Conservation (phyloP, 1,284 basidiomycete genomes). For the Inonotus obliquus region DNA sequence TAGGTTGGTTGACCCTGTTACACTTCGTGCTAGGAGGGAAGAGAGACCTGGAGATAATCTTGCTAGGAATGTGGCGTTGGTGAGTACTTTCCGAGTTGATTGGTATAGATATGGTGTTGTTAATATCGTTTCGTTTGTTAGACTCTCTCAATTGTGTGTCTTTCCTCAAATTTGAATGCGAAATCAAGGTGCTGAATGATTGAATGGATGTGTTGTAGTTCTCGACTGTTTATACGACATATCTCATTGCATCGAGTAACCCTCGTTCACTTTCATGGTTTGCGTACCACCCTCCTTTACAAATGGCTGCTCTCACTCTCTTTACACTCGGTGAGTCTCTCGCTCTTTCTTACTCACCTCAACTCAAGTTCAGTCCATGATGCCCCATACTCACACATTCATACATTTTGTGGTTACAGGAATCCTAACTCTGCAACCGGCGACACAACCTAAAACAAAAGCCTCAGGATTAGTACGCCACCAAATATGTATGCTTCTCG, state of each 20-base stretch:
- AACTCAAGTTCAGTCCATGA: not conserved
- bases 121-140: not conserved
- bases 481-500: slow-evolving; percentile 48
- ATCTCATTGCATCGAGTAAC: slow-evolving; percentile 40
- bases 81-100: slow-evolving; percentile 25
- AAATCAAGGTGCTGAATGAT: not conserved
- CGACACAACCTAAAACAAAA: slow-evolving; percentile 60
- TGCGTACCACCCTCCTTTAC: slow-evolving; percentile 57
- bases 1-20: not conserved
- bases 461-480: slow-evolving; percentile 59
- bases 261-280: slow-evolving; percentile 54
- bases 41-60: slow-evolving; percentile 36
- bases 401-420: slow-evolving; percentile 40
- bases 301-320: slow-evolving; percentile 47
- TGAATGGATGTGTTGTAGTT: slow-evolving; percentile 2
- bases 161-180: not conserved
- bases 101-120: not conserved
- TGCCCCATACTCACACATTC: not conserved
- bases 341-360: not conserved
- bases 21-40: slow-evolving; percentile 30
- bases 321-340: slow-evolving; percentile 52
- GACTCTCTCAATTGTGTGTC: not conserved
- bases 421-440: slow-evolving; percentile 73
- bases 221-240: slow-evolving; percentile 12
- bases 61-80: slow-evolving; percentile 36